These are phyloP conservation scores for Tricholoma flavovirens DNA, from an alignment of 768 basidiomycete species.

Conservation along the genomic window DNA sequence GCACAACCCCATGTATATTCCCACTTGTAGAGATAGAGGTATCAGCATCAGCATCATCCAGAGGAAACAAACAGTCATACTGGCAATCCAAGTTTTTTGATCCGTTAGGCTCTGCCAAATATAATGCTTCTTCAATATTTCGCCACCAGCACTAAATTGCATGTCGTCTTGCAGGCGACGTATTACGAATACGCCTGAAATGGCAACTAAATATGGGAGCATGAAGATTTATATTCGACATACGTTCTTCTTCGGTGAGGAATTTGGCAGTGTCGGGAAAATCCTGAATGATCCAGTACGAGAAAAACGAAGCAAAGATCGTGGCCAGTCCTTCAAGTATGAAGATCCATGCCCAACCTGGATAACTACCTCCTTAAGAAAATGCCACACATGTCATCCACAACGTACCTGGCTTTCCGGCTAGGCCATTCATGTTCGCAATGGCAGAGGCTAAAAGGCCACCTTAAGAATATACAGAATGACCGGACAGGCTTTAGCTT, in stretches of 20 bases:
- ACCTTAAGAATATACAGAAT: constrained; percentile 28
- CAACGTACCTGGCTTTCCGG: constrained; percentile 48
- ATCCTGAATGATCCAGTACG: constrained; percentile 73
- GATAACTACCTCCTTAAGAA: not conserved
- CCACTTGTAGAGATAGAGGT: constrained; percentile 37
- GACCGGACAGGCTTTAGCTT: not conserved
- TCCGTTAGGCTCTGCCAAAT: constrained; percentile 58
- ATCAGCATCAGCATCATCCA: not conserved
- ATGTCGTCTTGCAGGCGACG: constrained; percentile 59
- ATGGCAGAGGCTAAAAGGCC: constrained; percentile 64
- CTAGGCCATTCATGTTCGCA: constrained; percentile 64
- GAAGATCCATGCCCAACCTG: constrained; percentile 66
- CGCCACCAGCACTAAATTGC: constrained; percentile 61
- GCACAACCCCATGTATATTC: constrained; percentile 67
- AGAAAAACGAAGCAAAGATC: constrained; percentile 47
- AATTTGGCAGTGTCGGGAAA: constrained; percentile 76
- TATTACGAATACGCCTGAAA: constrained; percentile 54
- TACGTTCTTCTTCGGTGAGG: constrained; percentile 57
- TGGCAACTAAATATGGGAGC: not conserved
- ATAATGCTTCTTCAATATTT: constrained; percentile 47
- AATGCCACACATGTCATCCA: constrained; percentile 29
- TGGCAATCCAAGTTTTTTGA: constrained; percentile 70
- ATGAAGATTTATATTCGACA: constrained; percentile 10
- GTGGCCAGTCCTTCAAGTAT: constrained; percentile 73
- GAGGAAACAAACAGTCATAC: constrained; percentile 26